Evolutionary conservation across 2,329 filamentous ascomycete species (phyloP).

Genomic region (Colletotrichum lindemuthianum): DNA sequence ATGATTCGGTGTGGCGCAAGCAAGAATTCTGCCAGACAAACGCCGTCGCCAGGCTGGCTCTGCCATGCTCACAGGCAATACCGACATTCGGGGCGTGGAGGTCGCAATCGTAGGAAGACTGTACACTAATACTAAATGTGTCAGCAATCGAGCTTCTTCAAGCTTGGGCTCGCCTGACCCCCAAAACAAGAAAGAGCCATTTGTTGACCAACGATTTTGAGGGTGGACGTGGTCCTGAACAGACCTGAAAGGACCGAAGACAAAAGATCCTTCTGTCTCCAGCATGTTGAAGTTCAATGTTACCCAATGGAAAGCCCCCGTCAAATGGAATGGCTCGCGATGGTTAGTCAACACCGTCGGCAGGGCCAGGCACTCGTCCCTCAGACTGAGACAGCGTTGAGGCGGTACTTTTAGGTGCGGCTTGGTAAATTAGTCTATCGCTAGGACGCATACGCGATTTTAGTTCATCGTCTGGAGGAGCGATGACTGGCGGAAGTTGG

Average conservation of each 20-base stretch:
- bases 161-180: constrained; percentile 18
- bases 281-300: constrained; percentile 5
- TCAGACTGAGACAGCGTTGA: background rate
- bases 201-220: background rate
- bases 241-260: constrained; percentile 25
- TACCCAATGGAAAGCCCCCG: background rate
- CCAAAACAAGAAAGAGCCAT: constrained; percentile 2
- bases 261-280: constrained; percentile 30
- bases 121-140: background rate
- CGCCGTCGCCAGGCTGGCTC: constrained; percentile 9
- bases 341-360: background rate
- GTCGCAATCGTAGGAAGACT: background rate
- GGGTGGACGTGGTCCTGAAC: background rate
- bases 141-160: background rate
- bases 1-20: constrained; percentile 11
- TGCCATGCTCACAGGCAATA: background rate
- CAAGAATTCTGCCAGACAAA: constrained; percentile 3
- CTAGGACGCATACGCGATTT: constrained; percentile 22
- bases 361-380: background rate
- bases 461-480: constrained; percentile 13
- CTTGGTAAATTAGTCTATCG: constrained; percentile 20
- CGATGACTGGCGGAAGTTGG: constrained; percentile 10
- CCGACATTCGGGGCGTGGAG: background rate
- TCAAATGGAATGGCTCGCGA: no score
- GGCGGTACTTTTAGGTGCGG: constrained; percentile 7